phyloP scores from a whole-genome alignment of 345 rosid species.

The Abelmoschus esculentus region DNA sequence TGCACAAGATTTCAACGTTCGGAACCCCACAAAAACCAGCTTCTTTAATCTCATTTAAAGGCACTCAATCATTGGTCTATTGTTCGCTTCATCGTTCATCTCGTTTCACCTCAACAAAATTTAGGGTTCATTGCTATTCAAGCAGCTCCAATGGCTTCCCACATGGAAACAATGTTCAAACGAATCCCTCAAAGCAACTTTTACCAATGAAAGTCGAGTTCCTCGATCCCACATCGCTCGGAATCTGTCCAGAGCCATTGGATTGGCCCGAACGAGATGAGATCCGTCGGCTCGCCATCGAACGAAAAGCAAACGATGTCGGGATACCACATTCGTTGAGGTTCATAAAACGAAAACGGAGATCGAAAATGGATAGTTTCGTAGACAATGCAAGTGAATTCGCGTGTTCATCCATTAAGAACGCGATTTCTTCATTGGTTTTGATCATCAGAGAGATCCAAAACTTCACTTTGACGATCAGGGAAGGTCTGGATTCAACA shows the following conservation, averaged over 20 bases:
- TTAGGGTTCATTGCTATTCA: slow-evolving; percentile 16
- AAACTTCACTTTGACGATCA: slow-evolving; percentile 33
- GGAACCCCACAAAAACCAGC: slow-evolving; percentile 5
- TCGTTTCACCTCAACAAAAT: slow-evolving; percentile 17
- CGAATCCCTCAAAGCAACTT: slow-evolving; percentile 11
- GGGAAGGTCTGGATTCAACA: slow-evolving; percentile 26
- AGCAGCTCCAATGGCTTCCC: slow-evolving; percentile 13
- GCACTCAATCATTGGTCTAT: background rate
- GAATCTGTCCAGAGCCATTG: slow-evolving; percentile 28
- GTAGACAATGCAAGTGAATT: slow-evolving; percentile 24
- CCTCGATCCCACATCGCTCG: slow-evolving; percentile 29
- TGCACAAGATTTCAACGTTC: slow-evolving; percentile 17
- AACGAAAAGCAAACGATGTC: slow-evolving; percentile 42
- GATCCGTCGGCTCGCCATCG: background rate
- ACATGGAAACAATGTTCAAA: background rate
- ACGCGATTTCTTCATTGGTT: slow-evolving; percentile 61
- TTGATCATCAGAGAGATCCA: slow-evolving; percentile 67
- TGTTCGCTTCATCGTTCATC: background rate
- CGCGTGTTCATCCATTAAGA: slow-evolving; percentile 47
- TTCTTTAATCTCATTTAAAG: background rate
- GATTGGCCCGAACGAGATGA: background rate
- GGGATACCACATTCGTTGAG: slow-evolving; percentile 56
- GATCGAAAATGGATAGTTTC: background rate
- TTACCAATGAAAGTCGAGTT: slow-evolving; percentile 29
- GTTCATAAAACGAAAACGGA: slow-evolving; percentile 47